phyloP scores from a whole-genome alignment of 2,329 filamentous ascomycete genomes.

The Calonectria hawksworthii region DNA sequence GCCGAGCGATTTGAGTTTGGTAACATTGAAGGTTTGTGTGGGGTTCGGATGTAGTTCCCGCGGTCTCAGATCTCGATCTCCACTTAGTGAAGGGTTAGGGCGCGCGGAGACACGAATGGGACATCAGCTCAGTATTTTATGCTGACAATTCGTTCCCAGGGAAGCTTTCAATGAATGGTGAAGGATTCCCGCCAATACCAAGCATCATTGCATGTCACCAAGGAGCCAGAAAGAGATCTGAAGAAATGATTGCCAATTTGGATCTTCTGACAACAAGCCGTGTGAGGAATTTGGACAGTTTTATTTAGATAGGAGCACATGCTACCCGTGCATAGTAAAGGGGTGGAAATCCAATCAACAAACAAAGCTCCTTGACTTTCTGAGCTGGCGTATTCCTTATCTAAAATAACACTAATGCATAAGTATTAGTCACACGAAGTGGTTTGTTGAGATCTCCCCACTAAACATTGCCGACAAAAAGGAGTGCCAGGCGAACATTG shows the following conservation, averaged over 20 bases:
- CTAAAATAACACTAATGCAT: too few relatives aligned
- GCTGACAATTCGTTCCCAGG: background rate
- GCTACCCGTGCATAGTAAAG: background rate
- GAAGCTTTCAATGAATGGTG: background rate
- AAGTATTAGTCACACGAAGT: too few relatives aligned
- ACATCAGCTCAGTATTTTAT: background rate
- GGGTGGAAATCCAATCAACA: background rate
- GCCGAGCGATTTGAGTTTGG: constrained; percentile 6
- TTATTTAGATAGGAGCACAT: background rate
- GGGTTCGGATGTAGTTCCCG: constrained; percentile 33
- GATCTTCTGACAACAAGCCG: background rate
- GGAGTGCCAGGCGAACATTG: too few relatives aligned
- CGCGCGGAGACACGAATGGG: background rate
- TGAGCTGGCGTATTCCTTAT: background rate
- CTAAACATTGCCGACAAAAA: too few relatives aligned
- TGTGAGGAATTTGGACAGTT: background rate
- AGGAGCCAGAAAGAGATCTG: too few relatives aligned
- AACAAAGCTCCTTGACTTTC: background rate
- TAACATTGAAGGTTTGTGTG: constrained; percentile 13
- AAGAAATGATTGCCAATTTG: background rate
- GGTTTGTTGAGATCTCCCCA: too few relatives aligned
- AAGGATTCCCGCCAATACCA: background rate
- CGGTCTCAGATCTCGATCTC: background rate
- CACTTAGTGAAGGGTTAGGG: background rate
- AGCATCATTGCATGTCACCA: too few relatives aligned